phyloP scores from a whole-genome alignment of 495 filamentous ascomycete species.

The Gamarada debralockiae region DNA sequence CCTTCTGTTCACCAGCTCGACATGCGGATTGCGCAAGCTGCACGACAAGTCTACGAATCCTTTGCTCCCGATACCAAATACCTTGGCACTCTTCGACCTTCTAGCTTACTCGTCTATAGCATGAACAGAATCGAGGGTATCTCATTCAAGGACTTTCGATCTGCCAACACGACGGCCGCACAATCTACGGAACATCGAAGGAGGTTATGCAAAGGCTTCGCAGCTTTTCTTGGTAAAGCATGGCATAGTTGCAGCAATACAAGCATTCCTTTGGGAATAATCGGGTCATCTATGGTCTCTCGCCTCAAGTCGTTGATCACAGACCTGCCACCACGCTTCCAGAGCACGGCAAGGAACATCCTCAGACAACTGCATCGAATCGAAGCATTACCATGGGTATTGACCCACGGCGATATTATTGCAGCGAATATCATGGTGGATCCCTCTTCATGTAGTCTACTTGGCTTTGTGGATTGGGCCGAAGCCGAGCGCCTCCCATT shows the following conservation, averaged over 20 bases:
- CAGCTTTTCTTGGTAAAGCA: slow-evolving; percentile 33
- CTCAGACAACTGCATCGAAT: slow-evolving; percentile 32
- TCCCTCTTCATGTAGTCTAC: slow-evolving; percentile 26
- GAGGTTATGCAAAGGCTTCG: slow-evolving; percentile 40
- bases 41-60: slow-evolving; percentile 32
- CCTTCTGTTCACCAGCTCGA: slow-evolving; percentile 39
- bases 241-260: slow-evolving; percentile 27
- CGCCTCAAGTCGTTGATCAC: slow-evolving; percentile 34
- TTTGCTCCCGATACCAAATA: slow-evolving; percentile 34
- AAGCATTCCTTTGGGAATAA: slow-evolving; percentile 16
- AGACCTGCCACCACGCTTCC: slow-evolving; percentile 36
- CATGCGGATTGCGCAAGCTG: slow-evolving; percentile 32
- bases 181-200: slow-evolving; percentile 18
- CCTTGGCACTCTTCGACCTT: slow-evolving; percentile 6
- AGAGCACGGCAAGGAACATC: slow-evolving; percentile 24
- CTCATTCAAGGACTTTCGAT: slow-evolving; percentile 31
- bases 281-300: slow-evolving; percentile 33
- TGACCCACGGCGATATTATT: slow-evolving; percentile 55
- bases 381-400: slow-evolving; percentile 41
- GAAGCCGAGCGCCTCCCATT: slow-evolving; percentile 55
- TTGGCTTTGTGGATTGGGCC: slow-evolving; percentile 57
- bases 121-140: slow-evolving; percentile 39
- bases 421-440: slow-evolving; percentile 52
- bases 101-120: slow-evolving; percentile 33
- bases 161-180: neutral